A percentile compares a stretch with the other conserved stretches of the same genome.
phyloP scores from a whole-genome alignment of 139 green algal species.

The Micromonas pusilla region DNA sequence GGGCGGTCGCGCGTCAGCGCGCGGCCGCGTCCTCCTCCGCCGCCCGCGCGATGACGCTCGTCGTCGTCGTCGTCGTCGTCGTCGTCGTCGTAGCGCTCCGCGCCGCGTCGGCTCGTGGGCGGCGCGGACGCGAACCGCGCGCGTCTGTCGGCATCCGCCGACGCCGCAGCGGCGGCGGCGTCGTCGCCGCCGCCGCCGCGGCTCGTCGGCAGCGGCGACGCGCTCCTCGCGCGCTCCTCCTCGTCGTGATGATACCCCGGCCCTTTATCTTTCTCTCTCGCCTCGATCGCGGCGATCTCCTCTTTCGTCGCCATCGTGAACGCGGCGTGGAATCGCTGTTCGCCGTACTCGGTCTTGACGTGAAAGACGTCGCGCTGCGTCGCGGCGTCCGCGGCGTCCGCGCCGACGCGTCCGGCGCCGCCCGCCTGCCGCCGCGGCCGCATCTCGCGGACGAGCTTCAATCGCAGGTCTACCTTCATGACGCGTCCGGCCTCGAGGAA shows the following conservation, averaged over 20 bases:
- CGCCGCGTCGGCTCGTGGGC: too few species aligned
- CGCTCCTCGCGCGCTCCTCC: too few species aligned
- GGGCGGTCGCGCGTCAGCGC: too few species aligned
- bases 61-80: too few species aligned
- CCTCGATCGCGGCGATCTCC: neutral
- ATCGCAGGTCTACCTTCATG: conserved; percentile 43
- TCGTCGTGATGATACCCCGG: too few species aligned
- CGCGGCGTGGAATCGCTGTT: conserved; percentile 60
- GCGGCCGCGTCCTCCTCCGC: too few species aligned
- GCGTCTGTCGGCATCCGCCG: too few species aligned
- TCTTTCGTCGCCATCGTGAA: conserved; percentile 39
- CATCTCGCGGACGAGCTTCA: conserved; percentile 46
- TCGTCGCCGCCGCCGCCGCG: neutral
- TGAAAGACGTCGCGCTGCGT: conserved; percentile 65
- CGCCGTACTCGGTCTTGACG: conserved; percentile 65
- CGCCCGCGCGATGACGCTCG: too few species aligned
- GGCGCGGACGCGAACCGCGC: too few species aligned
- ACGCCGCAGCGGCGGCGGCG: neutral
- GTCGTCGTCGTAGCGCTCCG: too few species aligned
- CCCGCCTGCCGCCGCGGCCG: conserved; percentile 40
- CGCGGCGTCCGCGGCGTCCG: conserved; percentile 35
- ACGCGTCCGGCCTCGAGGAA: conserved; percentile 41
- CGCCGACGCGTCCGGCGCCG: too few species aligned
- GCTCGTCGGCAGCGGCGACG: neutral
- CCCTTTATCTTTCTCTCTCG: too few species aligned